A percentile compares a stretch with the other conserved stretches of the same genome.
These are phyloP conservation scores for Phytophthora palmivora DNA, from an alignment of 352 stramenopile genomes.

Conservation along the genomic window DNA sequence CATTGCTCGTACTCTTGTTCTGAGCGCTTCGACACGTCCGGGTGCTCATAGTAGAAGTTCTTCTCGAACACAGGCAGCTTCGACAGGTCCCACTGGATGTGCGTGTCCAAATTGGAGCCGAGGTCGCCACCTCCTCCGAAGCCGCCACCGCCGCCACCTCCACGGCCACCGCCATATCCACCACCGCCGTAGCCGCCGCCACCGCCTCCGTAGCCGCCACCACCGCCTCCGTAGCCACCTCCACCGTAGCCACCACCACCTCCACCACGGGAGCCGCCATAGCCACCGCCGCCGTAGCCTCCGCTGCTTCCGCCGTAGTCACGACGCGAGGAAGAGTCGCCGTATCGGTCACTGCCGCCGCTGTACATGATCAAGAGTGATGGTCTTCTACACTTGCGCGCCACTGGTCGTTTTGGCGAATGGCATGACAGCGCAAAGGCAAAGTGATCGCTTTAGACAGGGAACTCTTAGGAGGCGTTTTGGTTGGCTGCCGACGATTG, in stretches of 20 bases:
- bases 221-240: slow-evolving; percentile 40
- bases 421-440: slow-evolving; percentile 20
- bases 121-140: slow-evolving; percentile 69
- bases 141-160: slow-evolving; percentile 48
- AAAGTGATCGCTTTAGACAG: slow-evolving; percentile 43
- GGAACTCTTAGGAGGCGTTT: slow-evolving; percentile 22
- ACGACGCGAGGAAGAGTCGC: slow-evolving; percentile 79
- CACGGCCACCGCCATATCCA: slow-evolving; percentile 33
- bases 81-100: slow-evolving; percentile 96
- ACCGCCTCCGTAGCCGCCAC: slow-evolving; percentile 42
- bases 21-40: slow-evolving; percentile 93
- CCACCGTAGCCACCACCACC: slow-evolving; percentile 32
- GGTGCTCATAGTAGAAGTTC: slow-evolving; percentile 99
- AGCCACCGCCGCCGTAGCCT: slow-evolving; percentile 36
- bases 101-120: slow-evolving; percentile 86
- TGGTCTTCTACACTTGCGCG: slow-evolving; percentile 20
- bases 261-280: slow-evolving; percentile 29
- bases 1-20: slow-evolving; percentile 92
- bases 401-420: slow-evolving; percentile 35
- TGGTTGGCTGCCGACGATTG: slow-evolving; percentile 35
- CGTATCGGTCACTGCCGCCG: slow-evolving; percentile 70
- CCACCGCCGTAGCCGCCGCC: slow-evolving; percentile 41
- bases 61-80: slow-evolving; percentile 98
- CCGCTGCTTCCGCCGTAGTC: slow-evolving; percentile 50
- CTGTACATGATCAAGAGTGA: slow-evolving; percentile 71